Percentiles rank a stretch among this genome's conserved stretches.
Evolutionary conservation across 306 rosid species (phyloP).

Genomic region (Ormosia semicastrata): DNA sequence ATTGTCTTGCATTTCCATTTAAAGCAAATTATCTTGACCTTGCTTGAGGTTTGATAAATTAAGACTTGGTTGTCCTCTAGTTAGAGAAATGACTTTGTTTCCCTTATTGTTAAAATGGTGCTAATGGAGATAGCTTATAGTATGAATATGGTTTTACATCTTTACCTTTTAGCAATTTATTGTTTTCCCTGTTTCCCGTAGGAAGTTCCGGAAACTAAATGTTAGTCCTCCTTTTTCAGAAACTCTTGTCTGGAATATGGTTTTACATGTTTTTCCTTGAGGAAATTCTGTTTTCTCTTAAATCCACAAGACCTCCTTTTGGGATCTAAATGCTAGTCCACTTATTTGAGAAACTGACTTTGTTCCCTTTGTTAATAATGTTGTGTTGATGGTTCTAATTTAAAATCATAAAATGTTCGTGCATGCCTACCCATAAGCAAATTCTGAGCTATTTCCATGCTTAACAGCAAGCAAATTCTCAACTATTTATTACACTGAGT

Average conservation of each 20-base stretch:
- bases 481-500: neutral
- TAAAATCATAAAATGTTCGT: neutral
- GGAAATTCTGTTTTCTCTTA: neutral
- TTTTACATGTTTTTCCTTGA: neutral
- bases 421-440: neutral
- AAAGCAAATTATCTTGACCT: neutral
- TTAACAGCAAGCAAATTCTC: no score
- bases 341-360: neutral
- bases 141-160: neutral
- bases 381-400: neutral
- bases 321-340: neutral
- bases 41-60: neutral
- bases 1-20: neutral
- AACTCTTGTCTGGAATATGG: neutral
- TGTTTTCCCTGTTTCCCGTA: neutral
- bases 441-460: neutral
- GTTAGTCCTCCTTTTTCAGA: neutral
- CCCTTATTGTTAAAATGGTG: neutral
- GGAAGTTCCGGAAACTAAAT: neutral
- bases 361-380: neutral
- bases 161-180: neutral
- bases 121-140: neutral
- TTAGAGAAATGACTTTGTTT: neutral
- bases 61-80: neutral
- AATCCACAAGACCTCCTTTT: neutral